Evolutionary conservation across 179 eudicot genomes (phyloP).

Genomic region (Sideroxylon spinosum): DNA sequence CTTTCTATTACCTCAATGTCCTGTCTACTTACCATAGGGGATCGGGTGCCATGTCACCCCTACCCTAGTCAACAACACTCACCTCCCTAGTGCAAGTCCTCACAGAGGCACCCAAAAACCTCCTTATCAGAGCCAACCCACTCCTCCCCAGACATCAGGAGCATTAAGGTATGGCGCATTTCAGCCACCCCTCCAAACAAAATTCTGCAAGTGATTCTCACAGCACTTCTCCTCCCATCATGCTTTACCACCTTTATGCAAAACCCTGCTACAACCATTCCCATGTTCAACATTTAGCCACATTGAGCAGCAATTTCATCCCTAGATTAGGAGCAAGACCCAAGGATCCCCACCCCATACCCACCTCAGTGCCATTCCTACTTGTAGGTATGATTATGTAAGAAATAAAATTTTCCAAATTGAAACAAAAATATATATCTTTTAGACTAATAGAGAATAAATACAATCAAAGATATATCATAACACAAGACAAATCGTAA

Average conservation of each 20-base stretch:
- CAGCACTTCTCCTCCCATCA: too few relatives aligned
- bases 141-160: too few relatives aligned
- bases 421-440: neutral
- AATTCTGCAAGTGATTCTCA: too few relatives aligned
- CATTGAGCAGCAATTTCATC: too few relatives aligned
- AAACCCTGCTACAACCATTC: too few relatives aligned
- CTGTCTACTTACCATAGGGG: neutral
- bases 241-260: too few relatives aligned
- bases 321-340: too few relatives aligned
- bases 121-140: too few relatives aligned
- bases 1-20: neutral
- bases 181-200: too few relatives aligned
- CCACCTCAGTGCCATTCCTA: too few relatives aligned
- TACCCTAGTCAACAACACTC: neutral
- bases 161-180: neutral
- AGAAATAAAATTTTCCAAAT: neutral
- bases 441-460: neutral
- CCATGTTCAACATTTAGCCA: too few relatives aligned
- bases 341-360: too few relatives aligned
- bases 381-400: neutral
- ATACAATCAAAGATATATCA: neutral
- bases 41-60: neutral
- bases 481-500: neutral
- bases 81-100: neutral
- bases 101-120: neutral